Conservation (phyloP, 2,329 filamentous ascomycete species). For the Thelonectria discophora region DNA sequence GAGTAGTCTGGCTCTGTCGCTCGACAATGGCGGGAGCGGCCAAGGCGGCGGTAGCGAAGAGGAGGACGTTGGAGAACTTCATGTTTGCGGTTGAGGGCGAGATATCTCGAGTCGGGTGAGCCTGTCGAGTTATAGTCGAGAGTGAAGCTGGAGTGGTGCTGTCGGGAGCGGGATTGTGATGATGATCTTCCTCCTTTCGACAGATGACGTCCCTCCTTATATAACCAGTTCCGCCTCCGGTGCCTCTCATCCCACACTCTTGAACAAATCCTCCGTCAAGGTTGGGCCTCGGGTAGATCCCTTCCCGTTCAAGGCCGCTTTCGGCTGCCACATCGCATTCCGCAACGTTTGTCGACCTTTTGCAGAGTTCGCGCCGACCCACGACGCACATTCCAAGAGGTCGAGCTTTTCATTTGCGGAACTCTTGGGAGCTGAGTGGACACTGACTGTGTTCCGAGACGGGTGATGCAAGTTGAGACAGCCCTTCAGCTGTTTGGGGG, state of each 20-base stretch:
- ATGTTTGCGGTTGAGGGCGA: background rate
- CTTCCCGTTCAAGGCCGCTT: background rate
- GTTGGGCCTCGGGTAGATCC: background rate
- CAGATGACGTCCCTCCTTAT: background rate
- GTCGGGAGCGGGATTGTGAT: background rate
- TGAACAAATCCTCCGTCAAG: background rate
- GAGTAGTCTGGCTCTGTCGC: background rate
- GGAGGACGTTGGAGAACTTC: conserved; percentile 23
- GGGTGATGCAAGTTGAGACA: background rate
- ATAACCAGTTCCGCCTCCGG: background rate
- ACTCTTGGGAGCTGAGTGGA: background rate
- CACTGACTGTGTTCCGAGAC: background rate
- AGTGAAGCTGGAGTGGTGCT: background rate
- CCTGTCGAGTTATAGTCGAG: background rate
- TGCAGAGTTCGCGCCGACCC: background rate
- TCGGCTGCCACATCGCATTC: background rate
- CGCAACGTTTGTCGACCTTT: background rate
- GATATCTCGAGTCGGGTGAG: too few relatives aligned
- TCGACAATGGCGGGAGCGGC: conserved; percentile 4
- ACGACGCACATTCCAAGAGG: background rate
- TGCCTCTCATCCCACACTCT: background rate
- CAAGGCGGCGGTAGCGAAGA: conserved; percentile 12
- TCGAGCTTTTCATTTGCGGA: background rate
- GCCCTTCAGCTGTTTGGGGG: background rate
- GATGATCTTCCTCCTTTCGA: background rate